phyloP scores from a whole-genome alignment of 2,329 filamentous ascomycete genomes.

The Tolypocladium tundrense region DNA sequence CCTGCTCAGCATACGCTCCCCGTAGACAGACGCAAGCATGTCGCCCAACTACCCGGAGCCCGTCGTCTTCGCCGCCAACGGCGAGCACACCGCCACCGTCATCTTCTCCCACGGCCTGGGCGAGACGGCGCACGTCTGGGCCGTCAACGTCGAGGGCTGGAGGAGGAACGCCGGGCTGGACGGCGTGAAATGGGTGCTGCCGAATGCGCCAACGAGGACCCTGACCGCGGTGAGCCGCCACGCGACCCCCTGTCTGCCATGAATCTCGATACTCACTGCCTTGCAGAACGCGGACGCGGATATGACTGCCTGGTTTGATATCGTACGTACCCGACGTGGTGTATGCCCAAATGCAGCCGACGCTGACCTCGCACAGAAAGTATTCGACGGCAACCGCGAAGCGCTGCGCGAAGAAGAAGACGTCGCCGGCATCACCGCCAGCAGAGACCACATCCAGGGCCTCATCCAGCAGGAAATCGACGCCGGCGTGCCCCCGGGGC shows the following conservation, averaged over 20 bases:
- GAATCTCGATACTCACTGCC: not conserved
- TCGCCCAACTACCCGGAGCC: conserved; percentile 18
- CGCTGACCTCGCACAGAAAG: not conserved
- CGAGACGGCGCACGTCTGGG: conserved; percentile 65
- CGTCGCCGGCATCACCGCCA: conserved; percentile 59
- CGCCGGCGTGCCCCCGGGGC: conserved; percentile 63
- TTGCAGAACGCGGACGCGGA: conserved; percentile 57
- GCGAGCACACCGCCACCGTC: conserved; percentile 75
- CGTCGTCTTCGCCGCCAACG: conserved; percentile 64
- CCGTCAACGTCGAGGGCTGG: conserved; percentile 72
- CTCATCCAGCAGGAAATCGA: conserved; percentile 71
- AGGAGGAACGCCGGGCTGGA: conserved; percentile 65
- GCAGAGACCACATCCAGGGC: conserved; percentile 60
- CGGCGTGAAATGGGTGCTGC: conserved; percentile 80
- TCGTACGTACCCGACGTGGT: conserved; percentile 30
- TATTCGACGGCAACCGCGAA: not conserved
- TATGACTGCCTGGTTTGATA: conserved; percentile 78
- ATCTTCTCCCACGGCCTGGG: conserved; percentile 84
- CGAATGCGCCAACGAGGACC: conserved; percentile 70
- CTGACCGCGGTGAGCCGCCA: conserved; percentile 43
- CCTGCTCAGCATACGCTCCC: too few relatives aligned
- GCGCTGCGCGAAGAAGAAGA: conserved; percentile 32
- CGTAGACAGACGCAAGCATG: not conserved
- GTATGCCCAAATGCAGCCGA: not conserved
- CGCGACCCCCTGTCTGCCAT: not conserved